Percentiles rank a stretch among this genome's conserved stretches.
phyloP scores from a whole-genome alignment of 805 yeast genomes.

The Saturnispora besseyi region DNA sequence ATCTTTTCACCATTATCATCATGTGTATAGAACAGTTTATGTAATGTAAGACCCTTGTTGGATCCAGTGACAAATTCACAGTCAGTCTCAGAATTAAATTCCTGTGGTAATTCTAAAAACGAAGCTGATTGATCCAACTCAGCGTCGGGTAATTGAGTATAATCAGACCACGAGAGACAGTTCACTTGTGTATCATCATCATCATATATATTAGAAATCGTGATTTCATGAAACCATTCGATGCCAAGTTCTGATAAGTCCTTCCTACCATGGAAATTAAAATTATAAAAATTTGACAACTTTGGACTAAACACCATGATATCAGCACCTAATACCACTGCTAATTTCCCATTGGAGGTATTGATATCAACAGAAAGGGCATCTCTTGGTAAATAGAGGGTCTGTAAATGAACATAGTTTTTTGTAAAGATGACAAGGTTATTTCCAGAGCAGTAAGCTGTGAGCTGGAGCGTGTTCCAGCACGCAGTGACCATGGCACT shows the following conservation, averaged over 20 bases:
- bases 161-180: conserved; percentile 30
- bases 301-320: conserved; percentile 49
- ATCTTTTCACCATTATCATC: conserved; percentile 14
- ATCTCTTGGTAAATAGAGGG: conserved; percentile 61
- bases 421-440: conserved; percentile 61
- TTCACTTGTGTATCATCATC: conserved; percentile 21
- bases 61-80: conserved; percentile 60
- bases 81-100: conserved; percentile 29
- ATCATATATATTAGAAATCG: conserved; percentile 9
- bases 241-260: conserved; percentile 25
- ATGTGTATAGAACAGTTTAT: conserved; percentile 34
- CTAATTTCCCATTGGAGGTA: conserved; percentile 48
- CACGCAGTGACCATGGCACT: conserved; percentile 48
- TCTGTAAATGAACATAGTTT: conserved; percentile 53
- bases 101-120: conserved; percentile 26
- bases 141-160: conserved; percentile 23
- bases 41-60: conserved; percentile 38
- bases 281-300: conserved; percentile 36
- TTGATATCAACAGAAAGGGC: conserved; percentile 61
- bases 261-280: conserved; percentile 27
- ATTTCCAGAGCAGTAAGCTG: conserved; percentile 82
- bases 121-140: conserved; percentile 19
- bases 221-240: conserved; percentile 26
- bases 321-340: conserved; percentile 39
- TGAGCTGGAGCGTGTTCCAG: conserved; percentile 59